Evolutionary conservation across 176 grass and related monocot species (phyloP).

Genomic region (Triticum monococcum): DNA sequence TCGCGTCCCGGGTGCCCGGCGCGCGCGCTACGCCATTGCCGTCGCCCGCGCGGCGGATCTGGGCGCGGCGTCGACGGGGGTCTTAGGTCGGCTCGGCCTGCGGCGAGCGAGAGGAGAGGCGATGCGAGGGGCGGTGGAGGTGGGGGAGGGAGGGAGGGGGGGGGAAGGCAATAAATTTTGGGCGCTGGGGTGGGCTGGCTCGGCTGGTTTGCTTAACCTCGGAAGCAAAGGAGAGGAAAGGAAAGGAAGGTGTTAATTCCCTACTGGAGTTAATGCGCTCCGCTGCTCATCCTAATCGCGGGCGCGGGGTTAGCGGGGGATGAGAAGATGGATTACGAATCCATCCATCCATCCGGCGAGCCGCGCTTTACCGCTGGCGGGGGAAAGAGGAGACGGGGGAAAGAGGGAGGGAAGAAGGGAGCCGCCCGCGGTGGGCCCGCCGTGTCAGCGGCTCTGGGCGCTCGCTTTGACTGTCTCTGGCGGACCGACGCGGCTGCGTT

Average conservation of each 20-base stretch:
- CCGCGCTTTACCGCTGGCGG: background rate
- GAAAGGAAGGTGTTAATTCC: background rate
- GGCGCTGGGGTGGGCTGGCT: background rate
- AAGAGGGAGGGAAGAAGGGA: background rate
- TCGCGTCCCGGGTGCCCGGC: background rate
- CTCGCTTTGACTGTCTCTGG: no score
- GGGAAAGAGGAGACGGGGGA: background rate
- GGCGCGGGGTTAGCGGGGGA: background rate
- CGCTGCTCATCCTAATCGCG: background rate
- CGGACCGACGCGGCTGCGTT: background rate
- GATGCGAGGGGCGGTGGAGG: background rate
- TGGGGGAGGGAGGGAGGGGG: background rate
- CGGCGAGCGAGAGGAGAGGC: no score
- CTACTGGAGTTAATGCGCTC: background rate
- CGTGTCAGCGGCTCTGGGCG: background rate
- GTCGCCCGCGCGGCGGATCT: conserved; percentile 30
- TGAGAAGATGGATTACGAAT: background rate
- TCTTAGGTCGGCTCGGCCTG: background rate
- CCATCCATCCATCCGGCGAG: background rate
- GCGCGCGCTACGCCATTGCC: conserved; percentile 34
- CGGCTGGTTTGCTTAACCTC: background rate
- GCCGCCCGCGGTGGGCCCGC: background rate
- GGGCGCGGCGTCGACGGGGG: background rate
- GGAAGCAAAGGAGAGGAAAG: no score
- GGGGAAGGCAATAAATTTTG: conserved; percentile 42